These are phyloP conservation scores for Lactuca sativa DNA, from an alignment of 129 eudicot species.

Conservation along the genomic window DNA sequence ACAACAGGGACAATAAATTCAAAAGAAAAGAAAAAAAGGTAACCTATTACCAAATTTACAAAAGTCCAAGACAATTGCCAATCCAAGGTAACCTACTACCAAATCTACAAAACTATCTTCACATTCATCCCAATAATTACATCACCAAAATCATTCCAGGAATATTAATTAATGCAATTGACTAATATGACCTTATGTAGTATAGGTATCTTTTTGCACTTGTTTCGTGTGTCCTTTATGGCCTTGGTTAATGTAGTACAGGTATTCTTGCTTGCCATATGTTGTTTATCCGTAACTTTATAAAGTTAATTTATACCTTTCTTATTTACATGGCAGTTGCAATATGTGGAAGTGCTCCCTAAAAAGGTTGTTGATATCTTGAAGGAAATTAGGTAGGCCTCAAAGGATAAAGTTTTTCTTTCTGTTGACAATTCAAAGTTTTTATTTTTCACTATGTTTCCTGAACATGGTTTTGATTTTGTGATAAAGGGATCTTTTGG, in stretches of 20 bases:
- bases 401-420: background rate
- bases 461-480: too few relatives aligned
- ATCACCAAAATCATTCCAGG: constrained; percentile 15
- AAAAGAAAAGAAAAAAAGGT: too few relatives aligned
- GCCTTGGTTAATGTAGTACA: constrained; percentile 71
- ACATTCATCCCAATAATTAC: constrained; percentile 23
- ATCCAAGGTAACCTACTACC: constrained; percentile 32
- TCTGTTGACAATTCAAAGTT: too few relatives aligned
- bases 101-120: constrained; percentile 49
- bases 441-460: too few relatives aligned
- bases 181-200: too few relatives aligned
- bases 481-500: too few relatives aligned
- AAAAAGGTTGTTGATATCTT: constrained; percentile 69
- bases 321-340: constrained; percentile 47
- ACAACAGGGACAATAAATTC: too few relatives aligned
- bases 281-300: too few relatives aligned
- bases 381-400: constrained; percentile 55
- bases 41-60: constrained; percentile 16
- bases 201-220: constrained; percentile 31
- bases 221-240: constrained; percentile 62
- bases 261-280: constrained; percentile 38
- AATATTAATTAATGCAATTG: background rate
- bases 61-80: constrained; percentile 33
- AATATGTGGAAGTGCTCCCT: constrained; percentile 65
- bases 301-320: background rate